Percentiles rank a stretch among this genome's conserved stretches.
Conservation (phyloP, 2,329 filamentous ascomycete genomes). For the Ophiostoma triangulosporum region DNA sequence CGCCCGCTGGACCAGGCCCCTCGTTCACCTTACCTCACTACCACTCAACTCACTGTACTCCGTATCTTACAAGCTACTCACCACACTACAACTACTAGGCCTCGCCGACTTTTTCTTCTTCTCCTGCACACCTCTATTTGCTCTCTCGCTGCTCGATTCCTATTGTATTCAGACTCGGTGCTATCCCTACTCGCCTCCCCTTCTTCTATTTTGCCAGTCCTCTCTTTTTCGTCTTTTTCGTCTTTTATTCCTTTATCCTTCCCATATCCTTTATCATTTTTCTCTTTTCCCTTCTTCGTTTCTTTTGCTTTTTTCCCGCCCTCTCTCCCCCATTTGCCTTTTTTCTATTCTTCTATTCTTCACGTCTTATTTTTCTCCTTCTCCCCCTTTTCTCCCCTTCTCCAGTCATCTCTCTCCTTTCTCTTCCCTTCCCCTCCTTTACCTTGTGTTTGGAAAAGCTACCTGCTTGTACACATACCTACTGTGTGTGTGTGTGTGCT, state of each 20-base stretch:
- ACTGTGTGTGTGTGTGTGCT: neutral
- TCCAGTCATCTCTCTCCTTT: neutral
- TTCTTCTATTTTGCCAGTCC: neutral
- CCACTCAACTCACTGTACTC: neutral
- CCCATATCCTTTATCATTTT: neutral
- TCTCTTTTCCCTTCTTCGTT: neutral
- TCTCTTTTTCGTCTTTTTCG: neutral
- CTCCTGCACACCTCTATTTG: neutral
- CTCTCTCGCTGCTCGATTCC: neutral
- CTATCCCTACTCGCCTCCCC: neutral
- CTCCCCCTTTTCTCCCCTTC: neutral
- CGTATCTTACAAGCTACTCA: neutral
- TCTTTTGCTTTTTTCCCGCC: neutral
- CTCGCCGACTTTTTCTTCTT: slow-evolving; percentile 4
- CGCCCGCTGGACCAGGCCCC: neutral
- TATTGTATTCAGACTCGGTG: neutral
- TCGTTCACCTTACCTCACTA: neutral
- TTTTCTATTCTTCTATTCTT: neutral
- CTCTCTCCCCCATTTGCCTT: neutral
- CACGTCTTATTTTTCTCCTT: neutral
- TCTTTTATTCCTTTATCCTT: neutral
- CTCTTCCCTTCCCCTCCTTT: slow-evolving; percentile 1
- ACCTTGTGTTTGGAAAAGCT: neutral
- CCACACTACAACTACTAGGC: neutral
- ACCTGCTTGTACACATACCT: neutral